Percentiles rank a stretch among this genome's conserved stretches.
These are phyloP conservation scores for Forsythia viridissima DNA, from an alignment of 257 asterid species.

Conservation along the genomic window DNA sequence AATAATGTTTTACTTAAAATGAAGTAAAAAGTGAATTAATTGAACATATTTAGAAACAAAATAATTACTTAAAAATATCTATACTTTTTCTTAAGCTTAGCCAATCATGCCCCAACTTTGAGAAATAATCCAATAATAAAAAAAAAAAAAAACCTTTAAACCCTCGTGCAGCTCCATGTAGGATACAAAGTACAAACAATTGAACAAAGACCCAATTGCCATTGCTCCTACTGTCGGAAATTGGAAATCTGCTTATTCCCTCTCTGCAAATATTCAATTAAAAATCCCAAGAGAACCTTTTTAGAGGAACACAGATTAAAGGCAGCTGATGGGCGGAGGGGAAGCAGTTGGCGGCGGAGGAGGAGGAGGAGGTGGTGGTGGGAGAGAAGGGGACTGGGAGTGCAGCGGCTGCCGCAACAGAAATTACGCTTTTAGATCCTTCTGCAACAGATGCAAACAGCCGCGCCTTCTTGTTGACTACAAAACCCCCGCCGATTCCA, in stretches of 20 bases:
- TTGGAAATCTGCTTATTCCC: not conserved
- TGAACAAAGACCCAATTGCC: not conserved
- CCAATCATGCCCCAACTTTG: no score
- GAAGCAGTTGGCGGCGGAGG: not conserved
- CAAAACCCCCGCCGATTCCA: constrained; percentile 79
- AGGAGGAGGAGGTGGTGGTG: constrained; percentile 38
- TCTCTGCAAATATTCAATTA: not conserved
- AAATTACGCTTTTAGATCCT: constrained; percentile 81
- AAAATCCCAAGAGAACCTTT: not conserved
- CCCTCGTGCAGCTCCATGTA: no score
- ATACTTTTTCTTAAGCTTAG: no score
- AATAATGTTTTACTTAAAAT: no score
- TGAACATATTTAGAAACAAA: no score
- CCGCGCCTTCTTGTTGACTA: constrained; percentile 84
- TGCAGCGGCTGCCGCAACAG: constrained; percentile 75
- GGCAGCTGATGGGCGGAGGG: constrained; percentile 14
- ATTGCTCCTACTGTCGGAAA: not conserved
- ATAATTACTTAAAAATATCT: no score
- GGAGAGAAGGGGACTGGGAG: constrained; percentile 89
- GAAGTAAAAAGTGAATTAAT: no score
- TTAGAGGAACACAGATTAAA: not conserved
- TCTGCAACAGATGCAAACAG: constrained; percentile 87
- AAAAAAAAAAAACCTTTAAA: no score
- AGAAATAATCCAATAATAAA: no score
- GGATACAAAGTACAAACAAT: no score